phyloP scores from a whole-genome alignment of 768 basidiomycete species.

The Dentipellis sp. region DNA sequence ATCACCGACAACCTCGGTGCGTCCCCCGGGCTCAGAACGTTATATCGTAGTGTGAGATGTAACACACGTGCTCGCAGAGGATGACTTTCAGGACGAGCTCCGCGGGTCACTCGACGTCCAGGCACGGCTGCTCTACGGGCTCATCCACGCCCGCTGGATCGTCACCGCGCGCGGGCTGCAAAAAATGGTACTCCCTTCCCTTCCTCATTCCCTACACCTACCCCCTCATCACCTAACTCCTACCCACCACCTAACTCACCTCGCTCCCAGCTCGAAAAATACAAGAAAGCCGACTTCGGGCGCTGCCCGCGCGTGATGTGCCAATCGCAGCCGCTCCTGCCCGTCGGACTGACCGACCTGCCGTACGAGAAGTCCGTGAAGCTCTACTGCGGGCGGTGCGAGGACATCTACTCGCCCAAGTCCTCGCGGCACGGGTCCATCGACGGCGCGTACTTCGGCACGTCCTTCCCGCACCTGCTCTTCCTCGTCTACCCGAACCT shows the following conservation, averaged over 20 bases:
- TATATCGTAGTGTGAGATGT: neutral
- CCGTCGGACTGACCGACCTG: constrained; percentile 94
- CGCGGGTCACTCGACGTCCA: constrained; percentile 89
- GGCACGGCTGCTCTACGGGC: constrained; percentile 87
- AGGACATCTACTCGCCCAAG: constrained; percentile 98
- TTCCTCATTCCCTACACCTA: neutral
- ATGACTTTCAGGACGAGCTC: constrained; percentile 89
- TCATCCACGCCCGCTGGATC: constrained; percentile 96
- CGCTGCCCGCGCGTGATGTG: constrained; percentile 97
- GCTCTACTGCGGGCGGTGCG: constrained; percentile 95
- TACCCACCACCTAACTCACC: too few relatives aligned
- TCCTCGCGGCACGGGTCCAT: constrained; percentile 95
- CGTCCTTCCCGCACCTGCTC: constrained; percentile 93
- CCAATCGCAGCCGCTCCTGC: constrained; percentile 88
- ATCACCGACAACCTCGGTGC: constrained; percentile 93
- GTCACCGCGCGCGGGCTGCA: constrained; percentile 87
- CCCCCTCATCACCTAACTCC: neutral
- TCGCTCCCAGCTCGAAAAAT: constrained; percentile 74
- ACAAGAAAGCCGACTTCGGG: constrained; percentile 96
- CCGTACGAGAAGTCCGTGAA: constrained; percentile 99
- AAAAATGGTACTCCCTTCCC: constrained; percentile 68
- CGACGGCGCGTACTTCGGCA: constrained; percentile 98
- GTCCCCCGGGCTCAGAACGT: constrained; percentile 17
- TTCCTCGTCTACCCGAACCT: constrained; percentile 96
- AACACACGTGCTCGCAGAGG: constrained; percentile 42